These are phyloP conservation scores for Plasmopara viticola DNA, from an alignment of 352 stramenopile genomes.

Conservation along the genomic window DNA sequence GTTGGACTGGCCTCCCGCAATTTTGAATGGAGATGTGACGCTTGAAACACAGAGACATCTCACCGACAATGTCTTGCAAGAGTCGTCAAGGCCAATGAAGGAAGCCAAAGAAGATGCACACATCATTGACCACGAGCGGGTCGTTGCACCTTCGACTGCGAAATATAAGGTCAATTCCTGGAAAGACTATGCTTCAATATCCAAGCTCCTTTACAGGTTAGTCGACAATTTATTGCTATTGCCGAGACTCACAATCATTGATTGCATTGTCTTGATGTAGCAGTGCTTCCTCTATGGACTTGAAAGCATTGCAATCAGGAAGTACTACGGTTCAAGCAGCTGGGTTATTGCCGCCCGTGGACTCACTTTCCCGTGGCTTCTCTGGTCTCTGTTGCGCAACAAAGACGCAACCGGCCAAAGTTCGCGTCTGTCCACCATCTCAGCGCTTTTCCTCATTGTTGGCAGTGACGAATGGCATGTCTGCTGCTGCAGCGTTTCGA, in stretches of 20 bases:
- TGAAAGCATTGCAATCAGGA: conserved; percentile 6
- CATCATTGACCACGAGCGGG: conserved; percentile 6
- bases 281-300: conserved; percentile 13
- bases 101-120: conserved; percentile 1
- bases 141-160: conserved; percentile 16
- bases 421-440: conserved; percentile 5
- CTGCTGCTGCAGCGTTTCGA: conserved; percentile 44
- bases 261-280: neutral
- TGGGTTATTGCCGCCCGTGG: conserved; percentile 21
- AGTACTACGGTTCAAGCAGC: conserved; percentile 10
- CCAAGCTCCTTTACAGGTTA: conserved; percentile 67
- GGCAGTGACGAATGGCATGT: conserved; percentile 43
- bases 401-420: conserved; percentile 4
- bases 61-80: conserved; percentile 18
- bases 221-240: neutral
- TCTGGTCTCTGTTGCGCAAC: conserved; percentile 10
- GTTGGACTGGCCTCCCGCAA: conserved; percentile 9
- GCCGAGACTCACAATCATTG: neutral
- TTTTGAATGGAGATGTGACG: conserved; percentile 8
- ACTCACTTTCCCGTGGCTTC: conserved; percentile 17
- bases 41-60: conserved; percentile 11
- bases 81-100: conserved; percentile 16
- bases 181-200: conserved; percentile 71
- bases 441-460: conserved; percentile 52
- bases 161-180: conserved; percentile 48